Base-by-base conservation (phyloP, 495 filamentous ascomycete genomes). In the Neurospora sp. region DNA sequence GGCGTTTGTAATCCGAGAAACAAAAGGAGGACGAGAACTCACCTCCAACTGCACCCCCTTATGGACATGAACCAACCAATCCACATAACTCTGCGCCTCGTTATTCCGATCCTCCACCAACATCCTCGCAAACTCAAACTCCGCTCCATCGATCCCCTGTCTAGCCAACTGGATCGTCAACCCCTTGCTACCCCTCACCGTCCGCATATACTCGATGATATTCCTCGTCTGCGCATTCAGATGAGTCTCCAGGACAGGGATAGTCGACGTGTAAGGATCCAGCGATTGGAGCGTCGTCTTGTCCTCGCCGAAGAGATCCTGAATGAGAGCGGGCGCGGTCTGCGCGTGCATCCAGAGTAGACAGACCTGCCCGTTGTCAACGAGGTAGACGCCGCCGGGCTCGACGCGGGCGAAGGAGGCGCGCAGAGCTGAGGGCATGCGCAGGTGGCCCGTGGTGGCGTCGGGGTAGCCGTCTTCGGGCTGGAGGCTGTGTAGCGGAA, bases 1-100 rank as follows among this genome's bases (percentile, higher is more conserved):
- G 37, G 39, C 18, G 9, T 18, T 35, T 35, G 31, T 35, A 35
- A 4, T 35, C 31, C 31, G 31, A 35, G 31, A 35, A 35, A 35
- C 31, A 35, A 0, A 35, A 35, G 31, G 31, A 35, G 35, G 41
- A 5, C 39, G 9, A 18, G 5, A 40, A 73, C 9, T 41, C 79
- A 91, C 91, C 87, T 98, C 95, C 72, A 97, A 82, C 80, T 96
- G 94, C 73, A 98, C 93, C 78, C 91, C 90, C 76, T 94, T 91
- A 79, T 99, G 96, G 69, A 98, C 84, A 82, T 97, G 93, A 71
- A 99, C 96, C 81, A 99, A 82, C 96, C 96, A 99, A 83, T 99
- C 96, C 20, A 98, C 96, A 83, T 99, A 98, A 76, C 91, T 95
- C 81, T 95, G 93, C 40, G 96, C 96, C 82, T 99, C 96, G 75